Percentiles rank a stretch among this genome's conserved stretches.
Evolutionary conservation across 768 basidiomycete species (phyloP).

Genomic region (Tylopilus sp.): DNA sequence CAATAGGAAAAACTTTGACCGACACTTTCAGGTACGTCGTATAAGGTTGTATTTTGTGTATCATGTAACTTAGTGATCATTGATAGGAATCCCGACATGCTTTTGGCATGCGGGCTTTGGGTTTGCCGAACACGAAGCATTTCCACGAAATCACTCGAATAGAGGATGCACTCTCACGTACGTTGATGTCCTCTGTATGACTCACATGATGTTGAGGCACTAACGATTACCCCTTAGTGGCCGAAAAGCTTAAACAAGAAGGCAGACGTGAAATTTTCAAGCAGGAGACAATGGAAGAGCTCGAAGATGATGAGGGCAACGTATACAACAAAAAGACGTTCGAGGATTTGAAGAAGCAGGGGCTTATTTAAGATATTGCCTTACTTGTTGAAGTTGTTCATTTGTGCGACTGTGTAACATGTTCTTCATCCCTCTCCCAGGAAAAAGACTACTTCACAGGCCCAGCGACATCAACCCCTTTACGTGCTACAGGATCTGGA

Average conservation of each 20-base stretch:
- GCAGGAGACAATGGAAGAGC: conserved; percentile 94
- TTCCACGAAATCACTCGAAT: conserved; percentile 99
- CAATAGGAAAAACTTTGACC: conserved; percentile 87
- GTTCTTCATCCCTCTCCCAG: not conserved
- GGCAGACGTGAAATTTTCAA: conserved; percentile 92
- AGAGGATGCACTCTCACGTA: conserved; percentile 91
- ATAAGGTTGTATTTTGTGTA: conserved; percentile 9
- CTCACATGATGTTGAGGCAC: not conserved
- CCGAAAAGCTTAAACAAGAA: conserved; percentile 95
- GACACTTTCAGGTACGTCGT: conserved; percentile 78
- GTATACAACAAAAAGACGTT: conserved; percentile 99
- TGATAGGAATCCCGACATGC: conserved; percentile 89
- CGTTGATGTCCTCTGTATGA: conserved; percentile 32
- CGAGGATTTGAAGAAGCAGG: conserved; percentile 94
- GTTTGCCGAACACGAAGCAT: conserved; percentile 97
- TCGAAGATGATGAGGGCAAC: conserved; percentile 98
- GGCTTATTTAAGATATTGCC: conserved; percentile 60
- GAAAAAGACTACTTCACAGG: conserved; percentile 8
- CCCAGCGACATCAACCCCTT: conserved; percentile 2
- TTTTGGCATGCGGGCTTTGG: conserved; percentile 96
- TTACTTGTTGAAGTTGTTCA: not conserved
- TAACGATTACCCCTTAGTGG: conserved; percentile 50
- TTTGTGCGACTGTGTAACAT: conserved; percentile 1
- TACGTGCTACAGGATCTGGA: conserved; percentile 28
- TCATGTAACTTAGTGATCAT: conserved; percentile 17